A percentile compares a stretch with the other conserved stretches of the same genome.
Evolutionary conservation across 78 protist genomes (phyloP).

Genomic region (Speleostelium caveatum): DNA sequence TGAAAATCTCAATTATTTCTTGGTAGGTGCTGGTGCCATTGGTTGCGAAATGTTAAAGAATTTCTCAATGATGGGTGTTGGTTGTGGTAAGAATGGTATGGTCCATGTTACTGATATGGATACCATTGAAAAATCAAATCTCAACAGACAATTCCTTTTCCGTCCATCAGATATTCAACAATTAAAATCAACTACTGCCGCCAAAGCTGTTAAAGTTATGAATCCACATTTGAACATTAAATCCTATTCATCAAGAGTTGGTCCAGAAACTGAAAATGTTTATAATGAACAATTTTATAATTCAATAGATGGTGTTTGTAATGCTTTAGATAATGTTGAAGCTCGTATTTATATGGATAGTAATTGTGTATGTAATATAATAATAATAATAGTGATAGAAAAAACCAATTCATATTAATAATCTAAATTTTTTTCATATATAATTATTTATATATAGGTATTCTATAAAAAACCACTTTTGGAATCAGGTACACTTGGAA

Average conservation of each 20-base stretch:
- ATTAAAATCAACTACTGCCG: slow-evolving; percentile 95
- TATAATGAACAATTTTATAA: slow-evolving; percentile 95
- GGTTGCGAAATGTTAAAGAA: slow-evolving; percentile 97
- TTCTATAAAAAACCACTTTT: slow-evolving; percentile 88
- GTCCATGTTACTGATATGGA: slow-evolving; percentile 97
- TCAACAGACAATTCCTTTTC: slow-evolving; percentile 98
- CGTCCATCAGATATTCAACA: slow-evolving; percentile 89
- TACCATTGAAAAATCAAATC: slow-evolving; percentile 94
- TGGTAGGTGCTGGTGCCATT: slow-evolving; percentile 99
- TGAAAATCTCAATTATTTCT: slow-evolving; percentile 77
- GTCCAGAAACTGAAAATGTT: slow-evolving; percentile 93
- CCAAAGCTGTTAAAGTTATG: slow-evolving; percentile 94
- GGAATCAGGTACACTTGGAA: slow-evolving; percentile 98
- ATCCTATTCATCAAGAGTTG: slow-evolving; percentile 87
- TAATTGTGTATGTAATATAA: too few species aligned
- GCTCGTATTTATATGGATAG: slow-evolving; percentile 97
- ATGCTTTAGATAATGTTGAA: slow-evolving; percentile 97
- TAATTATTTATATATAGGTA: too few species aligned
- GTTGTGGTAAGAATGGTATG: slow-evolving; percentile 74
- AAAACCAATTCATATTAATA: too few species aligned
- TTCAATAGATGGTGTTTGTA: slow-evolving; percentile 89
- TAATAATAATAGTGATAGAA: too few species aligned
- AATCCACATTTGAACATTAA: slow-evolving; percentile 91
- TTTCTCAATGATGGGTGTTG: slow-evolving; percentile 94
- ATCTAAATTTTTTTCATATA: too few species aligned